These are phyloP conservation scores for Debaryomyces sp. DNA, from an alignment of 1,139 yeast species.

Conservation along the genomic window DNA sequence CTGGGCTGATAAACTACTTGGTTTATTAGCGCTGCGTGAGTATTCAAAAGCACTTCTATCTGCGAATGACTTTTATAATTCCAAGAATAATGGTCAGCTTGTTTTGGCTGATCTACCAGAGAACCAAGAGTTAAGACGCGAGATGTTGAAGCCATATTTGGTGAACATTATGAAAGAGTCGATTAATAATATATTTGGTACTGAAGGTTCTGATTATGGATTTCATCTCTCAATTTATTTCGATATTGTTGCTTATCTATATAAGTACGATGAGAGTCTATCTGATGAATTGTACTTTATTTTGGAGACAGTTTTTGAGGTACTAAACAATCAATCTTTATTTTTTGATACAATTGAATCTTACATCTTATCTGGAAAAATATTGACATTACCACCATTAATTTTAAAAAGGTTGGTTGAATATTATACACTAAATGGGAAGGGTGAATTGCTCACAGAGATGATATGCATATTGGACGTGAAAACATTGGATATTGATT, in stretches of 20 bases:
- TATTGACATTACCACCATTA: slow-evolving; percentile 58
- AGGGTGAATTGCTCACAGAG: slow-evolving; percentile 59
- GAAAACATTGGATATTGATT: slow-evolving; percentile 69
- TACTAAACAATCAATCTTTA: slow-evolving; percentile 30
- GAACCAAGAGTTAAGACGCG: slow-evolving; percentile 43
- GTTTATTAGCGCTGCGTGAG: slow-evolving; percentile 48
- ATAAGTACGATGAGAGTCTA: slow-evolving; percentile 11
- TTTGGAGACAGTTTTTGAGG: slow-evolving; percentile 58
- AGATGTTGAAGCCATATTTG: slow-evolving; percentile 56
- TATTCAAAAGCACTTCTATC: slow-evolving; percentile 58
- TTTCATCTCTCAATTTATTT: slow-evolving; percentile 23
- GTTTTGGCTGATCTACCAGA: slow-evolving; percentile 57
- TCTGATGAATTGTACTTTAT: slow-evolving; percentile 35
- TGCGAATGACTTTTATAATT: slow-evolving; percentile 55
- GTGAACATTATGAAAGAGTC: slow-evolving; percentile 59
- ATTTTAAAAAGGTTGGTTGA: slow-evolving; percentile 63
- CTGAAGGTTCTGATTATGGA: slow-evolving; percentile 17
- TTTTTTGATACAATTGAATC: slow-evolving; percentile 57
- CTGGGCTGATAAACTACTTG: slow-evolving; percentile 72
- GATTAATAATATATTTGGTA: slow-evolving; percentile 40
- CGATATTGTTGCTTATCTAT: slow-evolving; percentile 25
- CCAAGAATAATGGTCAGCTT: slow-evolving; percentile 49
- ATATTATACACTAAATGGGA: slow-evolving; percentile 40
- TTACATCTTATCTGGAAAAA: slow-evolving; percentile 49
- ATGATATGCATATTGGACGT: slow-evolving; percentile 69